Base-by-base conservation (phyloP, 371 early-diverging fungal genomes). In the Mucor irregularis region DNA sequence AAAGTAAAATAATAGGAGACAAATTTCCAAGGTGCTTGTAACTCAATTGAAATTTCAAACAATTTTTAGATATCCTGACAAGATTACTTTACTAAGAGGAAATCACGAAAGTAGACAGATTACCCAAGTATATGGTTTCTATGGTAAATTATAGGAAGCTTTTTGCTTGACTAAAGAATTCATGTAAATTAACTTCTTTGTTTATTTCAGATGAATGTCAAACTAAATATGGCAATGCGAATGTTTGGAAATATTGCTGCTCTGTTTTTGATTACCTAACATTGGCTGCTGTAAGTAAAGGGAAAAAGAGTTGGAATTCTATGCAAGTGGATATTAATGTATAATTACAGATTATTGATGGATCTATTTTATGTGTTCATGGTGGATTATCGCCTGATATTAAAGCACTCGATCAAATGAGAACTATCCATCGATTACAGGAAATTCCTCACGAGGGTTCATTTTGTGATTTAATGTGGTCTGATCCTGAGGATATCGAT, bases 121-220 rank as follows among this genome's bases (percentile, higher is more conserved):
- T 63, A 99, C 99, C 4, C 97, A 99, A 80, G 99, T 99, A 9
- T 99, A 99, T 73, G 99, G 99, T 19, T 99, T 99, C 73, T 99
- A 98, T 80, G 78, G 76, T 76, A 73, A 52, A 9, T 3, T 5
- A 22, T 1, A 8, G 35, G 7, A 19, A 17, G 0, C 16, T 38
- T 4, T n/a, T 8, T 38, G 16, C 5, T 38, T 11, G 16, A 39
- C 16, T 21, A 39, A 19, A 39, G 17, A 39, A 24, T 11, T n/a
- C n/a, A n/a, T n/a, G n/a, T n/a, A n/a, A n/a, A n/a, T 48, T 7
- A 33, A 3, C 26, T 33, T 26, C 26, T 24, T 16, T 40, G 10
- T 8, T 38, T 37, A 6, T 19, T 21, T 10, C 58, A 76, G 99
- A 99, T 76, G 99, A 99, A 82, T 99, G 99, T 66, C 82, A 96